Base-by-base conservation (phyloP, 805 yeast genomes). In the Lipomyces sp. region DNA sequence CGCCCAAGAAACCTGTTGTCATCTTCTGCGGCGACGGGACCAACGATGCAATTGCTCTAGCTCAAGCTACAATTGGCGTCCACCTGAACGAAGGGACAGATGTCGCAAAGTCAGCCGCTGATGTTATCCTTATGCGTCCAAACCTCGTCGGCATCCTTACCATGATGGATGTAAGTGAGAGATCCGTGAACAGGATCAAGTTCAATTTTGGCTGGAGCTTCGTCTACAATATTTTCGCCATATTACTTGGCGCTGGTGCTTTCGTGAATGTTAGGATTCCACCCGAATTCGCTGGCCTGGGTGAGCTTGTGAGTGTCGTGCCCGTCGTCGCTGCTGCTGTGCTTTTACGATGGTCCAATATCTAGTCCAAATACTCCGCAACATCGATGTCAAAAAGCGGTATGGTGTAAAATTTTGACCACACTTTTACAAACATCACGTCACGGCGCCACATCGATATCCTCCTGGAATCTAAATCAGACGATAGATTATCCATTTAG, bases 11-110 rank as follows among this genome's bases (percentile, higher is more conserved):
- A 30, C 29, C 50, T 53, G 45, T 4, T 10, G 96, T 90, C 66
- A 93, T 96, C 0, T 90, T 90, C 75, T 90, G 96, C 79, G 97
- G 97, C 34, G 97, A 90, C 79, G 97, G 97, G 71, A 96, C 97
- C 2, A 90, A 90, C 77, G 97, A 90, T 75, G 90, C 96, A 77
- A 96, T 96, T 73, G 97, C 97, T 0, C 80, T 90, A 64, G 90
- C 90, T 72, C 93, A 94, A 10, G 96, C 96, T 0, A 92, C 90
- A 78, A 91, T 91, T 65, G 97, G 96, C 42, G 84, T 90, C 63
- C 32, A 56, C 57, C 59, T 69, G 68, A 30, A 48, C 2, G 67
- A 55, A 15, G 69, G 67, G 13, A 53, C 60, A 32, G 54, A 67
- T 4, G 30, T 60, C 2, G 59, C 60, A 5, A 24, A 24, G 24